phyloP scores from a whole-genome alignment of 768 basidiomycete genomes.

The Hydnomerulius pinastri region DNA sequence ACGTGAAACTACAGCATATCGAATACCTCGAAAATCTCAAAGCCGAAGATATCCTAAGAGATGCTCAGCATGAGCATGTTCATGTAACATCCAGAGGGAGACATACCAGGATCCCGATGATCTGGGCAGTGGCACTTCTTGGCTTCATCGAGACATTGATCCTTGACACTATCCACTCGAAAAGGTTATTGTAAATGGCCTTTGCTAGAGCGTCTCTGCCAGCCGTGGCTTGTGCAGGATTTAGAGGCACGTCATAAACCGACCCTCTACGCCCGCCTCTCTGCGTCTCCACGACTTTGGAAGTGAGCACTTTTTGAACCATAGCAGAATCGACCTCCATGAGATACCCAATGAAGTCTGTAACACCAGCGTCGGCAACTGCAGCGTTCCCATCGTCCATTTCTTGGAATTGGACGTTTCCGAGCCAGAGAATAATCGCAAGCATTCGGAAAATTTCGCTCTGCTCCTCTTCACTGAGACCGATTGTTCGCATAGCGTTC shows the following conservation, averaged over 20 bases:
- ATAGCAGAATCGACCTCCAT: slow-evolving; percentile 82
- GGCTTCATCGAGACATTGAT: slow-evolving; percentile 97
- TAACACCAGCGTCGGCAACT: slow-evolving; percentile 82
- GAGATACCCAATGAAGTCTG: slow-evolving; percentile 92
- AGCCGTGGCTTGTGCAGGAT: slow-evolving; percentile 86
- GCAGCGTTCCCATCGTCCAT: slow-evolving; percentile 86
- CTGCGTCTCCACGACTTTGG: slow-evolving; percentile 88
- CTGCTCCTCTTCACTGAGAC: slow-evolving; percentile 83
- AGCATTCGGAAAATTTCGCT: slow-evolving; percentile 92
- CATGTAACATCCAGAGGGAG: neutral
- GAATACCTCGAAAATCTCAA: slow-evolving; percentile 92
- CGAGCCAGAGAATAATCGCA: slow-evolving; percentile 91
- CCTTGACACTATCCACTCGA: slow-evolving; percentile 98
- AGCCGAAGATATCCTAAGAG: slow-evolving; percentile 92
- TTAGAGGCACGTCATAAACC: slow-evolving; percentile 95
- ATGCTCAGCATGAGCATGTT: neutral
- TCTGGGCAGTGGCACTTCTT: slow-evolving; percentile 65
- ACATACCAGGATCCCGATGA: slow-evolving; percentile 89
- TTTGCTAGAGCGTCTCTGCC: slow-evolving; percentile 93
- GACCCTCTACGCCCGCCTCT: slow-evolving; percentile 91
- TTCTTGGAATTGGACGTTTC: slow-evolving; percentile 90
- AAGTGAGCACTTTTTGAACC: slow-evolving; percentile 87
- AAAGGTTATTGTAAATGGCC: slow-evolving; percentile 96
- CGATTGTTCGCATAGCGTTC: slow-evolving; percentile 94
- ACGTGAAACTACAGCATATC: neutral